Evolutionary conservation across 495 filamentous ascomycete species (phyloP), one percentile per base, ranked within the genome.

Genomic region (Thermothielavioides terrestris): DNA sequence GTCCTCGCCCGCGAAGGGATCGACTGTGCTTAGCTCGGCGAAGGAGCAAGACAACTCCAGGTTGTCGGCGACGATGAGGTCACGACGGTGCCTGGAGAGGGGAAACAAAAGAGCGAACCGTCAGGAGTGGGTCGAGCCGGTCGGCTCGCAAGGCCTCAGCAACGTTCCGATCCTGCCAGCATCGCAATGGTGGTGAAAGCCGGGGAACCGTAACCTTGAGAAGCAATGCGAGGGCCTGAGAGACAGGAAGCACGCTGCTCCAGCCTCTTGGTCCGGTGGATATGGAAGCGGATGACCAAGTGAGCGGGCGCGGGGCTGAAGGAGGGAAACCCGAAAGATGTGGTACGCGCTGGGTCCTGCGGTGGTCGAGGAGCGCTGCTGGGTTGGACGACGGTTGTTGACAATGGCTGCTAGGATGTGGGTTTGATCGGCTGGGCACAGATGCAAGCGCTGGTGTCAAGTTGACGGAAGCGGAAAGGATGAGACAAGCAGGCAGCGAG

Each of bases 1-100:
- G 62, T 59, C 62, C 69, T 75, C 74, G 74, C 75, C 75, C 57
- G 75, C 75, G 75, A 74, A 70, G 70, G 63, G 59, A 49, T 68
- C 73, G 74, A 76, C 72, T 66, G 64, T 66, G 68, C 62, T 53
- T 54, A 58, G 36, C 51, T 59, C 55, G 60, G 52, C 54, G 52
- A 58, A 56, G 55, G 58, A 61, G 54, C 15, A 21, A 40, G 22
- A 37, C 40, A n/a, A 36, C 48, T 61, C 51, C 53, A 32, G 46
- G 41, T 11, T 39, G 38, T 47, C 32, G 37, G 32, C 53, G 53
- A 42, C 54, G 42, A 43, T 34, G 42, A 53, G 34, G 46, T 53
- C 17, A 51, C 47, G 55, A 38, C 42, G 40, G 25, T 50, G 42
- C 27, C 14, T 14, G 32, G 27, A 39, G 46, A 36, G 38, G 22